Base-by-base conservation (phyloP, 2,329 filamentous ascomycete species). In the Shiraia bambusicola region DNA sequence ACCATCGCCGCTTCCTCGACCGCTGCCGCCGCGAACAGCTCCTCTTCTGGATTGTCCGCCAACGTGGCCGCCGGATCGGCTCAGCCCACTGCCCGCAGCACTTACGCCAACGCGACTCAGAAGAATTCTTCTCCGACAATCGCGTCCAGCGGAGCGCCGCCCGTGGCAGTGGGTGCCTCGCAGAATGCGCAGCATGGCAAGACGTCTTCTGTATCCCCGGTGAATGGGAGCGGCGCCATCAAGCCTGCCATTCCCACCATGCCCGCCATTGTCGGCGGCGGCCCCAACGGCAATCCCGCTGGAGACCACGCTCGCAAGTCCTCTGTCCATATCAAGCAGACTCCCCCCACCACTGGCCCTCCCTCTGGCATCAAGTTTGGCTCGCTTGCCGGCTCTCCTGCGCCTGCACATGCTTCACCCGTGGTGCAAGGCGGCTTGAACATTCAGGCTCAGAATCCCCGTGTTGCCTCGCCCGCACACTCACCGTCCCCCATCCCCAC, bases 401-500 rank as follows among this genome's bases (percentile, higher is more conserved):
- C 71, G 62, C 76, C 81, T 57, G 76, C 81, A 12, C 81, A 86
- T 69, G 87, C 82, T 72, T 81, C 79, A 34, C 84, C 86, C 11
- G 45, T 84, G 80, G 54, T 76, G 74, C 69, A 88, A 81, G 70
- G 83, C 44, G 75, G 70, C 34, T 69, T 79, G 44, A 82, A 63
- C 69, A 78, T 69, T 61, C 78, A 75, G 39, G 47, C 47, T 64
- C 75, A 71, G 43, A 84, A 87, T 63, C 86, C 86, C 49, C 82
- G 87, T 58, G 80, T 92, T 37, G 83, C 84, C 34, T 95, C 91
- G 32, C 93, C 93, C 5, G 84, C 87, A 34, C 85, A 87, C 56
- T 96, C 92, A 32, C 93, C 93, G 3, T 92, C 88, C 29, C 93
- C 93, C 4, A 97, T 97, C 58, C 92, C 93, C 24, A 88, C 92